These are phyloP conservation scores for Gynochthodes officinalis DNA, from an alignment of 257 asterid species.

Conservation along the genomic window DNA sequence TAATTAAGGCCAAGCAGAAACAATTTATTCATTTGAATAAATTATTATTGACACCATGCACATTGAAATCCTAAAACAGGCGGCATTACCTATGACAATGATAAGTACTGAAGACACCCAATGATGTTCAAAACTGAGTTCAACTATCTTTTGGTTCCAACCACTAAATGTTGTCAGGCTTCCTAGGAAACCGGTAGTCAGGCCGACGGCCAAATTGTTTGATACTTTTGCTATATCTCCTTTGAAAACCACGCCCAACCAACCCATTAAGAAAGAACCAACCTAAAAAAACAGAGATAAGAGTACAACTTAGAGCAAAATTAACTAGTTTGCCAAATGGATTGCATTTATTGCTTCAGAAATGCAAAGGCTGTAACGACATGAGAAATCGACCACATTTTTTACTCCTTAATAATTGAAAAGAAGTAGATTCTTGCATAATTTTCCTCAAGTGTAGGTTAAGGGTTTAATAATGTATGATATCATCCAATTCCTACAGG, in stretches of 20 bases:
- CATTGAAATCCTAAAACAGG: neutral
- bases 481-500: neutral
- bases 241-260: conserved; percentile 87
- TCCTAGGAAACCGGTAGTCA: conserved; percentile 84
- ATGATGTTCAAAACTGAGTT: conserved; percentile 58
- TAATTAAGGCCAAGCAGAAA: neutral
- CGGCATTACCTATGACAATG: conserved; percentile 46
- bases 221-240: conserved; percentile 55
- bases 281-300: conserved; percentile 38
- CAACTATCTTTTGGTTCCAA: conserved; percentile 92
- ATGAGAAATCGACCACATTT: neutral
- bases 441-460: no score
- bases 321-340: neutral
- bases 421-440: neutral
- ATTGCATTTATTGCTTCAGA: neutral
- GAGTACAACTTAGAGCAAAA: neutral
- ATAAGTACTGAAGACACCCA: conserved; percentile 75
- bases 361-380: neutral
- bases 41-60: neutral
- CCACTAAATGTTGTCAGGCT: conserved; percentile 97
- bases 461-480: neutral
- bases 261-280: conserved; percentile 95
- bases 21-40: neutral
- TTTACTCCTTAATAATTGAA: neutral
- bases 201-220: conserved; percentile 62